Evolutionary conservation across 371 early-diverging fungal genomes (phyloP).

Genomic region (Capniomyces stellatus): DNA sequence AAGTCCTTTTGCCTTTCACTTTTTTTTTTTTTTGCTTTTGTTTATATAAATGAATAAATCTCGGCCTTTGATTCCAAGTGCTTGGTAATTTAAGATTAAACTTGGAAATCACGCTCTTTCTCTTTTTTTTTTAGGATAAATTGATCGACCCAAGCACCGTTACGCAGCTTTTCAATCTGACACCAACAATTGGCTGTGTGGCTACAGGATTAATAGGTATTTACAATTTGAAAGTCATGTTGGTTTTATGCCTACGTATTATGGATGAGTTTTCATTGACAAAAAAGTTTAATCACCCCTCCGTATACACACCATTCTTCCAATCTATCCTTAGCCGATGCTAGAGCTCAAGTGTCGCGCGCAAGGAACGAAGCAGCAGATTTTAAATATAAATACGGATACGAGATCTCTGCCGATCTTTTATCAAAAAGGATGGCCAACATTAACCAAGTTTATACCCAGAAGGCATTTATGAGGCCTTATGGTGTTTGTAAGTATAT

Average conservation of each 20-base stretch:
- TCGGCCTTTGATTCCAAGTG: too few species aligned
- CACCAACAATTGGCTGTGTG: constrained; percentile 91
- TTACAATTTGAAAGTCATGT: constrained; percentile 23
- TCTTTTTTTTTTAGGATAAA: constrained; percentile 76
- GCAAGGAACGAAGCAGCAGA: constrained; percentile 94
- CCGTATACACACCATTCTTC: not conserved
- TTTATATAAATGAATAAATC: not conserved
- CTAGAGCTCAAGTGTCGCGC: constrained; percentile 76
- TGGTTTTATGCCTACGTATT: constrained; percentile 5
- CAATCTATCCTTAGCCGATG: constrained; percentile 53
- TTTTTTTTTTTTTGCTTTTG: not conserved
- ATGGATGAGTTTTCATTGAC: not conserved
- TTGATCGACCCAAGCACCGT: constrained; percentile 86
- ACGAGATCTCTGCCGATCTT: constrained; percentile 91
- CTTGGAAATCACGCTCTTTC: too few species aligned
- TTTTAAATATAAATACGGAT: constrained; percentile 94
- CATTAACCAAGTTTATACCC: constrained; percentile 96
- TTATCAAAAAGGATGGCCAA: constrained; percentile 94
- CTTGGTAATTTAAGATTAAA: too few species aligned
- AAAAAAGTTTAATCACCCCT: not conserved
- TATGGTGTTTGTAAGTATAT: constrained; percentile 59
- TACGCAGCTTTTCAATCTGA: constrained; percentile 79
- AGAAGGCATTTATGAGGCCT: constrained; percentile 97
- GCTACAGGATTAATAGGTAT: constrained; percentile 77
- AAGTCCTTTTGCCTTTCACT: constrained; percentile 23